Evolutionary conservation across 805 yeast genomes (phyloP).

Genomic region (Nematodospora valgi): DNA sequence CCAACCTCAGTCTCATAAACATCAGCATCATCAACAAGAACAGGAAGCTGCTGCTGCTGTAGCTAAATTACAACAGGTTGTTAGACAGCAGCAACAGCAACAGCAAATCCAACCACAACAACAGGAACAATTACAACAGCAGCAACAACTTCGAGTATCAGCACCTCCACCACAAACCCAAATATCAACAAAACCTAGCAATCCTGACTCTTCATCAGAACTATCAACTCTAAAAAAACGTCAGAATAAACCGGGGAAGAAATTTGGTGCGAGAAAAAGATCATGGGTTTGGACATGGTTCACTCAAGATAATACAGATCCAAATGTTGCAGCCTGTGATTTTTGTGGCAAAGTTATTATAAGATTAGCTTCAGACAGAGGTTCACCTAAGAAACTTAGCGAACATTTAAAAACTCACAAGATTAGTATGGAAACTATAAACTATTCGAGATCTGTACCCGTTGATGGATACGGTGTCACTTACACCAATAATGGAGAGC

Average conservation of each 20-base stretch:
- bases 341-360: conserved; percentile 48
- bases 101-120: too few relatives aligned
- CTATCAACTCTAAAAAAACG: background rate
- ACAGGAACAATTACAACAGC: too few relatives aligned
- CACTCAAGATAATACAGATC: conserved; percentile 45
- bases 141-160: background rate
- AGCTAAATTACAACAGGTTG: conserved; percentile 5
- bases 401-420: conserved; percentile 58
- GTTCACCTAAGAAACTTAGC: conserved; percentile 55
- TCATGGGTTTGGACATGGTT: conserved; percentile 68
- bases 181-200: too few relatives aligned
- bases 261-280: conserved; percentile 57
- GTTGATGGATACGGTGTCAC: conserved; percentile 37
- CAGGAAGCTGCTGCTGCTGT: conserved; percentile 2
- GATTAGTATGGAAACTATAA: conserved; percentile 37
- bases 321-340: conserved; percentile 53
- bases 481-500: conserved; percentile 27
- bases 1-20: too few relatives aligned
- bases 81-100: conserved; percentile 5
- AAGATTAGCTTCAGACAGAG: conserved; percentile 51
- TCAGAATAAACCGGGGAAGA: conserved; percentile 42
- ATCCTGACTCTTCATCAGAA: background rate
- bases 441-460: conserved; percentile 37
- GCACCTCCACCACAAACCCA: too few relatives aligned
- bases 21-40: conserved; percentile 4